These are phyloP conservation scores for Cadophora gregata DNA, from an alignment of 2,329 filamentous ascomycete species.

Conservation along the genomic window DNA sequence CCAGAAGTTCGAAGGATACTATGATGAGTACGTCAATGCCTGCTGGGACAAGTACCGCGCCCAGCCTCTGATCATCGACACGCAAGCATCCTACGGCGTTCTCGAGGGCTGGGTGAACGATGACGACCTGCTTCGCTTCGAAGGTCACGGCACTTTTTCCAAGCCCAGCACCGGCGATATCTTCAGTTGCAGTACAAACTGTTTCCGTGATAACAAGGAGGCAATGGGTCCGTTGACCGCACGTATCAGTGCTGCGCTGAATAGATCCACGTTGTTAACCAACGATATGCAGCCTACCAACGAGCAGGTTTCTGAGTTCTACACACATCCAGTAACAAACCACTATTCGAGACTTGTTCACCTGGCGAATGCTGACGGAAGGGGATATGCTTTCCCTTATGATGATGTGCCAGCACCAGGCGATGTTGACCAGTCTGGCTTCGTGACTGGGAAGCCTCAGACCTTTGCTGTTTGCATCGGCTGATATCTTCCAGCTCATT, in stretches of 20 bases:
- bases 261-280: slow-evolving; percentile 32
- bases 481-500: not conserved
- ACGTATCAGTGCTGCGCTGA: slow-evolving; percentile 32
- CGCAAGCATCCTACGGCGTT: not conserved
- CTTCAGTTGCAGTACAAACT: slow-evolving; percentile 68
- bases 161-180: slow-evolving; percentile 67
- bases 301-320: slow-evolving; percentile 55
- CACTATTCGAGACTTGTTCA: slow-evolving; percentile 65
- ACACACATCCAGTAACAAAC: slow-evolving; percentile 61
- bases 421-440: slow-evolving; percentile 64
- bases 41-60: slow-evolving; percentile 38
- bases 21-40: slow-evolving; percentile 52
- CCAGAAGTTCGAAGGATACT: slow-evolving; percentile 49
- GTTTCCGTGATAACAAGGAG: slow-evolving; percentile 51
- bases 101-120: slow-evolving; percentile 48
- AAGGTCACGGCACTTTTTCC: slow-evolving; percentile 54
- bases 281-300: slow-evolving; percentile 58
- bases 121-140: slow-evolving; percentile 48
- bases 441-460: slow-evolving; percentile 52
- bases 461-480: slow-evolving; percentile 30
- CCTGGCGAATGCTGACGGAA: slow-evolving; percentile 60
- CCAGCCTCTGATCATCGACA: not conserved
- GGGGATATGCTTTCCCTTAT: slow-evolving; percentile 70
- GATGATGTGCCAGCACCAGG: slow-evolving; percentile 68
- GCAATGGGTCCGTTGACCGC: slow-evolving; percentile 31